phyloP scores from a whole-genome alignment of 345 rosid genomes.

The Ceriops decandra region DNA sequence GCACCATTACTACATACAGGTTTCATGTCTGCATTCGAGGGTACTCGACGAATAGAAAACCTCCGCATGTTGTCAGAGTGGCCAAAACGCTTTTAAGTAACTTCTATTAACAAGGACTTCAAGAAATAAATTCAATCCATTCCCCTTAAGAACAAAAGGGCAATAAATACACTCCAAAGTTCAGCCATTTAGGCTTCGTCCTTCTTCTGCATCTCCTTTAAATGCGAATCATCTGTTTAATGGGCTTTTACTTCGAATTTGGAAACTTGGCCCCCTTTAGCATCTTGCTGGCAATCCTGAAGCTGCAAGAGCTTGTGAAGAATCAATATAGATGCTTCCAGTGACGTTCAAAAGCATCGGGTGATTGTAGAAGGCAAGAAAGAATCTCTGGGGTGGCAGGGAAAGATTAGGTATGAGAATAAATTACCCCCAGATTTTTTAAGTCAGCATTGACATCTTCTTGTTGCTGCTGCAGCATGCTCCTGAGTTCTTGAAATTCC shows the following conservation, averaged over 20 bases:
- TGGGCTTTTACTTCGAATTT: constrained; percentile 29
- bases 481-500: constrained; percentile 78
- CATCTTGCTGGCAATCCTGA: constrained; percentile 48
- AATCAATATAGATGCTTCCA: too few relatives aligned
- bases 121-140: too few relatives aligned
- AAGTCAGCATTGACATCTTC: constrained; percentile 67
- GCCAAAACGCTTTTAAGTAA: too few relatives aligned
- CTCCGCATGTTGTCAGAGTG: too few relatives aligned
- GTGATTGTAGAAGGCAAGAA: too few relatives aligned
- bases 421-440: constrained; percentile 56
- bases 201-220: constrained; percentile 24
- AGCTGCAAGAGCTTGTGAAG: constrained; percentile 32
- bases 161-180: constrained; percentile 2
- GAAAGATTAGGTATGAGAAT: constrained; percentile 9
- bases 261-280: constrained; percentile 33
- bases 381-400: not conserved
- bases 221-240: constrained; percentile 20
- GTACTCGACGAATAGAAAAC: too few relatives aligned
- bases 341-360: not conserved
- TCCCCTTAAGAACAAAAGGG: not conserved
- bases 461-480: constrained; percentile 76
- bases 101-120: too few relatives aligned
- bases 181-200: constrained; percentile 31
- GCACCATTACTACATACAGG: too few relatives aligned
- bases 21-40: too few relatives aligned